Base-by-base conservation (phyloP, 2,329 filamentous ascomycete species). In the Blumeria graminis region DNA sequence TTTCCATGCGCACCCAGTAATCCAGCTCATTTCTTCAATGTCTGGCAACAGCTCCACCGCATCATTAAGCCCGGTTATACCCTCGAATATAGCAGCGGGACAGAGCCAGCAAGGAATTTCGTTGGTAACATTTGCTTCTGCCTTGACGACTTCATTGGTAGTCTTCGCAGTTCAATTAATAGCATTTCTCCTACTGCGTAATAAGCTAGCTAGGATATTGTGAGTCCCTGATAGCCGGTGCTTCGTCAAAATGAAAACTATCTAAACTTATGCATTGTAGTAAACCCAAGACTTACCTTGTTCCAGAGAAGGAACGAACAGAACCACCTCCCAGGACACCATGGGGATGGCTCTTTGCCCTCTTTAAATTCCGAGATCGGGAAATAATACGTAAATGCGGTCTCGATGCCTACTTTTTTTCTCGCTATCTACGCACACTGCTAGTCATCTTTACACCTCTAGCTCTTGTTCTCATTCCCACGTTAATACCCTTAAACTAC, bases 381-480 rank as follows among this genome's bases (percentile, higher is more conserved):
- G 86, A 94, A 62, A 80, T 98, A 62, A 94, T 98, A 63, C 83
- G 90, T 56, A 94, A 95, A 69, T 95, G 90, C 62, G 92, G 92
- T 16, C 77, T 98, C 9, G 92, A 98, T 67, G 88, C 90, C 64
- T 98, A 94, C 70, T 94, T 96, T 72, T 98, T 98, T 68, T 75
- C 98, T 0, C 84, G 93, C 60, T 98, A 94, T 65, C 76, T 89
- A 32, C 80, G 83, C 59, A 84, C 86, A 64, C 78, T 96, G 5
- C 76, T 96, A 46, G 81, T 94, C 66, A 94, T 98, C 60, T 96
- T 98, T 67, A 71, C 94, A 41, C 88, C 92, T 1, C 80, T 94
- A 57, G 80, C 84, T 11, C 62, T 78, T 32, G 65, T 95, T 55
- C 81, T 94, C 33, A 73, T 95, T 56, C 92, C 92, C 0, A 83